phyloP scores from a whole-genome alignment of 768 basidiomycete genomes.

The Russula foetens region DNA sequence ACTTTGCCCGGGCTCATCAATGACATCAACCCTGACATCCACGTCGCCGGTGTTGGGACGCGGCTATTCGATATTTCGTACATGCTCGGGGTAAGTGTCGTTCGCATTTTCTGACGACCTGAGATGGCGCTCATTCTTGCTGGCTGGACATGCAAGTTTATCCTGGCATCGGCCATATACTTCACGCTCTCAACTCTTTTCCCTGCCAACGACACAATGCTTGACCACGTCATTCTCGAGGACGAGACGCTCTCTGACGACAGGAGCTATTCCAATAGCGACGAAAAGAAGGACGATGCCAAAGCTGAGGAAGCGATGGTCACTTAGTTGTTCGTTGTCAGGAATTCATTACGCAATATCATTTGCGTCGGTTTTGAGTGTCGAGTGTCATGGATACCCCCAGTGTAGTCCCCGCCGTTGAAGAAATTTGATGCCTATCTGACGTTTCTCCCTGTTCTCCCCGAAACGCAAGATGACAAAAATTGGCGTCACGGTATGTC shows the following conservation, averaged over 20 bases:
- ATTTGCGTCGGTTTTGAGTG: too few relatives aligned
- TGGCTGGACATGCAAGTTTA: slow-evolving; percentile 1
- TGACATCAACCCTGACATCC: slow-evolving; percentile 58
- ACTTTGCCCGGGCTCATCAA: slow-evolving; percentile 72
- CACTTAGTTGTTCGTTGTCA: too few relatives aligned
- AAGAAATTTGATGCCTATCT: too few relatives aligned
- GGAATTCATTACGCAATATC: too few relatives aligned
- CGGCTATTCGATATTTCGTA: slow-evolving; percentile 66
- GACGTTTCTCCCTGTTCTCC: too few relatives aligned
- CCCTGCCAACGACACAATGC: slow-evolving; percentile 16
- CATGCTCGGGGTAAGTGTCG: slow-evolving; percentile 54
- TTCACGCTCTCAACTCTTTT: slow-evolving; percentile 13
- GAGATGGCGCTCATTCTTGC: background rate
- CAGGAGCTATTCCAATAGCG: background rate
- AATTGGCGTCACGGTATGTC: too few relatives aligned
- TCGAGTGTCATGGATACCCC: too few relatives aligned
- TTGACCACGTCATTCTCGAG: slow-evolving; percentile 14
- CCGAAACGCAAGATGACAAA: too few relatives aligned
- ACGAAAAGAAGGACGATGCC: background rate
- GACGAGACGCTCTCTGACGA: background rate
- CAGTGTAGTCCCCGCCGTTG: too few relatives aligned
- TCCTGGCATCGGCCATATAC: slow-evolving; percentile 13
- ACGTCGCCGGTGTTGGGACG: slow-evolving; percentile 51
- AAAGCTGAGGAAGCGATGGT: background rate
- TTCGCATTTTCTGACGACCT: background rate